Base-by-base conservation (phyloP, 1,139 yeast species). In the Taiozyma sp. region DNA sequence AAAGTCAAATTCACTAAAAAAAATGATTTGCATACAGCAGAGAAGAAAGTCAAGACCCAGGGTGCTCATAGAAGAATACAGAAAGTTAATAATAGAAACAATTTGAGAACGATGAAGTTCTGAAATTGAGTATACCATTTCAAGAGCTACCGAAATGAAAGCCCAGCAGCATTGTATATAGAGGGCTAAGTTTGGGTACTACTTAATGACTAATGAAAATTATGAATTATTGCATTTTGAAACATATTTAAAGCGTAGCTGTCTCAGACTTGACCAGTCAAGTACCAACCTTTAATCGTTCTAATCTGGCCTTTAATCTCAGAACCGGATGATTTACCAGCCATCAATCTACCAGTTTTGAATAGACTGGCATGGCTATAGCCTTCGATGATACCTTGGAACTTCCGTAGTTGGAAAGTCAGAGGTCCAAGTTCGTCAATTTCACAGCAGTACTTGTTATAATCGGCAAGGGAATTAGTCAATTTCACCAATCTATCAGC, bases 331-430 rank as follows among this genome's bases (percentile, higher is more conserved):
- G 60, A 54, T 8, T 47, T 47, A 5, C 58, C 59, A 3, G 58
- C 53, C 60, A 59, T 35, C 32, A 53, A 22, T 53, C 52, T 34
- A 53, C 64, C 56, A 56, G 58, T 48, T 55, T 66, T 69, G 26
- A 70, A 69, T 56, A 73, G 56, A 43, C 73, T 76, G 3, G 72
- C 59, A 51, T 73, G 73, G 41, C 67, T 68, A 32, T 57, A 57
- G 1, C 57, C 56, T 30, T 60, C 63, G 2, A 61, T 49, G n/a
- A 55, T 46, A 1, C 60, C 60, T 35, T 59, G 60, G 43, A 76
- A 65, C 53, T 74, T 78, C 57, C 71, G 73, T 32, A 75, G 54
- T 47, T 73, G 71, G 57, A 70, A 73, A 32, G 61, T 49, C 34
- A 69, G 51, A 1, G 75, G 72, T 37, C 64, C 62, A 59, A 71